Conservation (phyloP, 1,284 basidiomycete genomes). For the Xerocomus minutiporus region DNA sequence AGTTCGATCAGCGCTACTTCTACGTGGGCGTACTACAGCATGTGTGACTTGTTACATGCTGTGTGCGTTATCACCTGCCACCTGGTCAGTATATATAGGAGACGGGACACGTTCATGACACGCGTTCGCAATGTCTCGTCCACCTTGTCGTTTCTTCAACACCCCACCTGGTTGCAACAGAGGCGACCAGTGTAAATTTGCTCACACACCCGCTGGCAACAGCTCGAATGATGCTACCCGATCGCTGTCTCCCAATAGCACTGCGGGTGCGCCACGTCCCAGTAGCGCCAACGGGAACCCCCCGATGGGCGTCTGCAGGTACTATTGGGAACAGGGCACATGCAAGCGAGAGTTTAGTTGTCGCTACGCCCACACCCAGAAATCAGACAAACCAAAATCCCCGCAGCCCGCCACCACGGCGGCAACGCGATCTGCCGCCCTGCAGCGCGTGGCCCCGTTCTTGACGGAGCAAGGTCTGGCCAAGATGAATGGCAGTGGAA, state of each 20-base stretch:
- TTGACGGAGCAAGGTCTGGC: constrained; percentile 46
- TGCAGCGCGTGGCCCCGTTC: constrained; percentile 39
- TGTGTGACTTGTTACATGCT: too few species aligned
- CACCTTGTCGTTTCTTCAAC: constrained; percentile 36
- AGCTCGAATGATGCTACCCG: not conserved
- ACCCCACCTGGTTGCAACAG: constrained; percentile 38
- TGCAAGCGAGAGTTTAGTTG: constrained; percentile 50
- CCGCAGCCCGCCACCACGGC: not conserved
- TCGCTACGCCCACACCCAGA: constrained; percentile 39
- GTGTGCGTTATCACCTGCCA: too few species aligned
- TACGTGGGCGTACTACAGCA: too few species aligned
- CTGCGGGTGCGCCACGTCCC: constrained; percentile 1
- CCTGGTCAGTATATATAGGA: not conserved
- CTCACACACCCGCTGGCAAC: constrained; percentile 14
- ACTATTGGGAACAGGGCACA: constrained; percentile 49
- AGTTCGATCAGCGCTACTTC: too few species aligned
- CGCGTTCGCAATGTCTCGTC: constrained; percentile 21
- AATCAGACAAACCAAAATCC: constrained; percentile 4
- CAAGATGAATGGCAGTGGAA: constrained; percentile 36
- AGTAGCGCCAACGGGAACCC: constrained; percentile 4
- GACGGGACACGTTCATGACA: not conserved
- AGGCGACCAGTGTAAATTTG: constrained; percentile 36
- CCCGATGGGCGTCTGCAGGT: constrained; percentile 40
- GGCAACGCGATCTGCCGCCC: constrained; percentile 12
- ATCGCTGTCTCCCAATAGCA: not conserved